phyloP scores from a whole-genome alignment of 2,329 filamentous ascomycete species.

The Aphanocladium album region DNA sequence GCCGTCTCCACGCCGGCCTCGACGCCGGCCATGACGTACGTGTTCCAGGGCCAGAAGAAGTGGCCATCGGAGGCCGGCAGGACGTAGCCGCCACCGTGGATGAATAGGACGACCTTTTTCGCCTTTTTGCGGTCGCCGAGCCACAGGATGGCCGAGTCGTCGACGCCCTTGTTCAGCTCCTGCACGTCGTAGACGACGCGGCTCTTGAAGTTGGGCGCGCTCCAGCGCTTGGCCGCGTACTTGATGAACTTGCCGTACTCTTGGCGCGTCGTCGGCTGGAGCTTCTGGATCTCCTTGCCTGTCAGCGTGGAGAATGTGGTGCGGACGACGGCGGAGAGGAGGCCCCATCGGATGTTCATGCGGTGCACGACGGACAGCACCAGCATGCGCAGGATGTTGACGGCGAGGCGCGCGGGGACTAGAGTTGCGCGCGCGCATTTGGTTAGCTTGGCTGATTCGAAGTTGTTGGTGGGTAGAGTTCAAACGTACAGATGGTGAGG shows the following conservation, averaged over 20 bases:
- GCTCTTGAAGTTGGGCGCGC: conserved; percentile 12
- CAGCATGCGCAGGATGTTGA: conserved; percentile 13
- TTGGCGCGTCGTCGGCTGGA: conserved; percentile 16
- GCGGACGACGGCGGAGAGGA: conserved; percentile 16
- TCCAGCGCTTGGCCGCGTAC: conserved; percentile 15
- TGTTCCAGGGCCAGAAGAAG: conserved; percentile 24
- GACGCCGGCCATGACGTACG: conserved; percentile 19
- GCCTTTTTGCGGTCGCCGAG: conserved; percentile 23
- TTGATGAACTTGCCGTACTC: conserved; percentile 21
- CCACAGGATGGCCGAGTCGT: conserved; percentile 22
- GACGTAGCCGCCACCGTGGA: conserved; percentile 26
- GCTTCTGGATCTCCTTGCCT: conserved; percentile 20
- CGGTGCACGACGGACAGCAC: conserved; percentile 17
- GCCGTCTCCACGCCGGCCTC: conserved; percentile 22
- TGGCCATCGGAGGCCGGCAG: conserved; percentile 20
- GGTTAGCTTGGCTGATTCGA: neutral
- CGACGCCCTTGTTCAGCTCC: conserved; percentile 14
- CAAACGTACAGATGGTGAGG: conserved; percentile 17
- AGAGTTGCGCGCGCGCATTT: neutral
- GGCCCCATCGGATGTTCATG: conserved; percentile 15
- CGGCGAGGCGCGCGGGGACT: conserved; percentile 15
- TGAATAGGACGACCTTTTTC: conserved; percentile 24
- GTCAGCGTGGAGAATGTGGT: conserved; percentile 18
- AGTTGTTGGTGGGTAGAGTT: neutral
- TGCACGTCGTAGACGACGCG: conserved; percentile 18